Evolutionary conservation across 768 basidiomycete genomes (phyloP).

Genomic region (Podaxis sp.): DNA sequence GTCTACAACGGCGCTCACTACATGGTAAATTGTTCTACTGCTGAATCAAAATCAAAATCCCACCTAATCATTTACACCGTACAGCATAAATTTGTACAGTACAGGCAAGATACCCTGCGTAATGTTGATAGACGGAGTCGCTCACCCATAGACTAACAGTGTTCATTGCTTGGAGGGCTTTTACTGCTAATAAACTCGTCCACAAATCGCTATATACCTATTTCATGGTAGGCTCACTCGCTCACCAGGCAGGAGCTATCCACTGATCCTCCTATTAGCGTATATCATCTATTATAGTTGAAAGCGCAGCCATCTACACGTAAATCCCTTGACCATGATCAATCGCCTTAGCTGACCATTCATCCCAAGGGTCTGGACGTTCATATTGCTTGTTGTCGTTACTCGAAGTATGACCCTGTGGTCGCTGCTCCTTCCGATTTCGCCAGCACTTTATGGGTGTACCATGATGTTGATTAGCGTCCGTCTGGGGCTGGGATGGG

Average conservation of each 20-base stretch:
- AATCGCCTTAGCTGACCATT: not conserved
- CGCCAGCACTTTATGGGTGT: conserved; percentile 16
- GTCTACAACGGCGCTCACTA: not conserved
- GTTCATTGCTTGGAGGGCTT: conserved; percentile 8
- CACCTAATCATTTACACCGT: not conserved
- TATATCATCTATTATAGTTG: conserved; percentile 13
- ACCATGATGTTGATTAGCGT: conserved; percentile 21
- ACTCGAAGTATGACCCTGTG: conserved; percentile 5
- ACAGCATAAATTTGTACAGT: conserved; percentile 6
- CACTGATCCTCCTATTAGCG: not conserved
- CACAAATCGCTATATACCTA: not conserved
- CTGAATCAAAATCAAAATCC: not conserved
- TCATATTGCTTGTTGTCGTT: conserved; percentile 7
- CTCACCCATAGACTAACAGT: not conserved
- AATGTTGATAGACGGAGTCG: no score
- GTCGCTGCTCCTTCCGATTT: conserved; percentile 14
- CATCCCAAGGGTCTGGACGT: not conserved
- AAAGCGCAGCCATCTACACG: conserved; percentile 20
- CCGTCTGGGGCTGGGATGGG: conserved; percentile 21
- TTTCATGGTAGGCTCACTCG: not conserved
- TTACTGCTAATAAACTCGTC: not conserved
- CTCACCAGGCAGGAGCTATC: not conserved
- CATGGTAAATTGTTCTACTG: not conserved
- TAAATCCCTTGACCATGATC: conserved; percentile 1
- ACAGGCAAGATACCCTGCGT: not conserved